A percentile compares a stretch with the other conserved stretches of the same genome.
phyloP scores from a whole-genome alignment of 2,329 filamentous ascomycete species.

The Penicillium sp. region DNA sequence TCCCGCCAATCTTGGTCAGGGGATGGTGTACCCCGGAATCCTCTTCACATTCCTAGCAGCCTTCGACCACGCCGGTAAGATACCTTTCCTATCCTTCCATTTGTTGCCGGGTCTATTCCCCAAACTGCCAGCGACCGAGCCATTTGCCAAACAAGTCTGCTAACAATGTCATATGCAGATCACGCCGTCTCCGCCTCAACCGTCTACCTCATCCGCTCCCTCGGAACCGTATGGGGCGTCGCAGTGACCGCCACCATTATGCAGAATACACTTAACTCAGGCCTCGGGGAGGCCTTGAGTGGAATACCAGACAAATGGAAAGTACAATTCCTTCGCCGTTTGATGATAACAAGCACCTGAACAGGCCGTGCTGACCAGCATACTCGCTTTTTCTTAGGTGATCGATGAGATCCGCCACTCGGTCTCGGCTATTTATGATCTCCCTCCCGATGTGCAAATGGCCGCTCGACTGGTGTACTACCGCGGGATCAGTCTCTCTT shows the following conservation, averaged over 20 bases:
- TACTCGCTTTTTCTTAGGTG: constrained; percentile 37
- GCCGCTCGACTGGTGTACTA: constrained; percentile 53
- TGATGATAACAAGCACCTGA: background rate
- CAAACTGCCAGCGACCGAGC: background rate
- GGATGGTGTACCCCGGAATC: constrained; percentile 42
- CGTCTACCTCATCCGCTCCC: constrained; percentile 55
- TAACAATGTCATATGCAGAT: constrained; percentile 34
- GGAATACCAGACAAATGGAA: constrained; percentile 51
- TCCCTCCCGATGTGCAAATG: constrained; percentile 51
- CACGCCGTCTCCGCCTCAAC: constrained; percentile 56
- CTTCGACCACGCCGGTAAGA: constrained; percentile 52
- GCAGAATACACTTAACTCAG: constrained; percentile 52
- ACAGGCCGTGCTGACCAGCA: constrained; percentile 21
- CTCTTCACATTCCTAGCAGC: constrained; percentile 56
- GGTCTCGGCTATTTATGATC: constrained; percentile 46
- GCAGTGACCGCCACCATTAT: constrained; percentile 55
- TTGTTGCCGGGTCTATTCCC: background rate
- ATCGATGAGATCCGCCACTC: constrained; percentile 57
- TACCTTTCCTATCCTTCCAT: background rate
- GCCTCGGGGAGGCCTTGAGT: constrained; percentile 47
- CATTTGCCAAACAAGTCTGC: background rate
- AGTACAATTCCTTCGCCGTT: constrained; percentile 38
- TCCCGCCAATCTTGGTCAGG: constrained; percentile 41
- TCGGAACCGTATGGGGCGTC: constrained; percentile 58
- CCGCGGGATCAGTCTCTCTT: constrained; percentile 49